Evolutionary conservation across 129 eudicot genomes (phyloP).

Genomic region (Helianthus tuberosus): DNA sequence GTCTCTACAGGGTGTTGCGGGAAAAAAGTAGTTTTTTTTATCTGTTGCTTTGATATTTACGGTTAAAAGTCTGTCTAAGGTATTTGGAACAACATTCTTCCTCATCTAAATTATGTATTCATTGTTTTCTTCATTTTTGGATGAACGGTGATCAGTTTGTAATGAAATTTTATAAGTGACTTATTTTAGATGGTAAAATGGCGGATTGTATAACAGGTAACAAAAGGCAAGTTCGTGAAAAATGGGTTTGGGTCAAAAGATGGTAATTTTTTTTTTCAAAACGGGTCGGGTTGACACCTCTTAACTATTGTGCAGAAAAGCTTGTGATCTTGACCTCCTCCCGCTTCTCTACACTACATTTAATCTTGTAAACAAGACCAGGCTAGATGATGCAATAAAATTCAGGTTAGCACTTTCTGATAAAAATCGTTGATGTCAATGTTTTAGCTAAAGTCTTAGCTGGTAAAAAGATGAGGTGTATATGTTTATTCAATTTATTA

Average conservation of each 20-base stretch:
- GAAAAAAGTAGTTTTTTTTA: too few relatives aligned
- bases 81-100: too few relatives aligned
- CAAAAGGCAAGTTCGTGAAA: not conserved
- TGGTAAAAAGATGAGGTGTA: too few relatives aligned
- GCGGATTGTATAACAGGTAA: not conserved
- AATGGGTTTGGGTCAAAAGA: too few relatives aligned
- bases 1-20: too few relatives aligned
- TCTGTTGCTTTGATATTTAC: too few relatives aligned
- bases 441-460: too few relatives aligned
- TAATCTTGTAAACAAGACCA: not conserved
- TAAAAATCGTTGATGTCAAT: too few relatives aligned
- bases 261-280: not conserved
- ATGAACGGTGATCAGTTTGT: not conserved
- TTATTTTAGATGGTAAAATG: not conserved
- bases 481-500: too few relatives aligned
- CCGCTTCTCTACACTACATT: too few relatives aligned
- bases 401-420: not conserved
- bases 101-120: too few relatives aligned
- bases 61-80: too few relatives aligned
- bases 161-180: not conserved
- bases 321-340: not conserved
- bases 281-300: not conserved
- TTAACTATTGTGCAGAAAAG: not conserved
- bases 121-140: not conserved
- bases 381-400: not conserved